phyloP scores from a whole-genome alignment of 306 rosid genomes.

The peach (Prunus persica) region DNA sequence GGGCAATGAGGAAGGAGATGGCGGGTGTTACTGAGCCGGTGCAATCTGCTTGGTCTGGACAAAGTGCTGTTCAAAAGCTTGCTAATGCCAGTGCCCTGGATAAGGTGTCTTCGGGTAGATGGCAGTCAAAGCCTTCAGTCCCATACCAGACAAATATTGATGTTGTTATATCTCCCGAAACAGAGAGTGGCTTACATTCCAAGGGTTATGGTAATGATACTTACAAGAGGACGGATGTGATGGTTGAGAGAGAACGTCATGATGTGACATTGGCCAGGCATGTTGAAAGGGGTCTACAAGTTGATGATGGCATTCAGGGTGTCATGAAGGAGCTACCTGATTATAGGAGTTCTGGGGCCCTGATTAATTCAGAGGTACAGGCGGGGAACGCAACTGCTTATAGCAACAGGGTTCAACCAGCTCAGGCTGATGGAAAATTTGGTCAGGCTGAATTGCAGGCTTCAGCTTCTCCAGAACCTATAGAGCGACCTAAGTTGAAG shows the following conservation, averaged over 20 bases:
- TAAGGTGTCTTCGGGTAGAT: conserved; percentile 91
- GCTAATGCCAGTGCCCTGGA: conserved; percentile 90
- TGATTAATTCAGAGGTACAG: conserved; percentile 37
- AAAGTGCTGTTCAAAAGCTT: conserved; percentile 72
- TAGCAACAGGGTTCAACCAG: conserved; percentile 38
- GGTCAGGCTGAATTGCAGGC: conserved; percentile 51
- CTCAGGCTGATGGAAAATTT: conserved; percentile 39
- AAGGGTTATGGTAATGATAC: conserved; percentile 33
- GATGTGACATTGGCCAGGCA: conserved; percentile 57
- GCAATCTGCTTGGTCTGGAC: conserved; percentile 62
- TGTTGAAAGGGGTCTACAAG: conserved; percentile 46
- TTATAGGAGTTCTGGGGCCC: conserved; percentile 44
- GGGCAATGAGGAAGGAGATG: conserved; percentile 84
- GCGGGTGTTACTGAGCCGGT: conserved; percentile 46
- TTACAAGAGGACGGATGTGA: conserved; percentile 37
- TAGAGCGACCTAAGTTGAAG: conserved; percentile 78
- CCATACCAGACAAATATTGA: conserved; percentile 60
- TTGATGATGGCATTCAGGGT: conserved; percentile 45
- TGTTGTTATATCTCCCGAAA: conserved; percentile 48
- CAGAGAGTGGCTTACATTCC: conserved; percentile 36
- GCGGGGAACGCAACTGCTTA: conserved; percentile 35
- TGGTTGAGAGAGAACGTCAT: conserved; percentile 44
- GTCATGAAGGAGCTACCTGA: conserved; percentile 55
- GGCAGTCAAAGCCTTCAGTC: conserved; percentile 68
- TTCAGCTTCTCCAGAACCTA: conserved; percentile 39